Percentiles rank a stretch among this genome's conserved stretches.
phyloP scores from a whole-genome alignment of 495 filamentous ascomycete species.

The Stereocaulon alpinum region DNA sequence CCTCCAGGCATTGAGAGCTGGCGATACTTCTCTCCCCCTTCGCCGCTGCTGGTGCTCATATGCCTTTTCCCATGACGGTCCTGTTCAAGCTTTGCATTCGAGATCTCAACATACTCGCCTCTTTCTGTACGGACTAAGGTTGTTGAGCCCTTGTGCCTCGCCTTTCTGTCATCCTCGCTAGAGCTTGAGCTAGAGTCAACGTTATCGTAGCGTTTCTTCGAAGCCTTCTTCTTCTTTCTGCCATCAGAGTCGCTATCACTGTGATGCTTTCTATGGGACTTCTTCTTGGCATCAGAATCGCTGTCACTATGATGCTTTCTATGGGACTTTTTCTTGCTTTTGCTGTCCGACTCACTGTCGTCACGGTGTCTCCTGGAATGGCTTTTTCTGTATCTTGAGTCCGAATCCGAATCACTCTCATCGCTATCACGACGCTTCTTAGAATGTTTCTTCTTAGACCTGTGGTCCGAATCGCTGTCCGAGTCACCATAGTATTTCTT shows the following conservation, averaged over 20 bases:
- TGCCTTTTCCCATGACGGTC: constrained; percentile 35
- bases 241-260: too few relatives aligned
- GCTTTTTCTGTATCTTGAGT: constrained; percentile 13
- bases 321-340: constrained; percentile 17
- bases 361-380: constrained; percentile 10
- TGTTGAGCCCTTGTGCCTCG: constrained; percentile 11
- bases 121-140: constrained; percentile 12
- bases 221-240: constrained; percentile 15
- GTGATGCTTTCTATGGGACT: constrained; percentile 15
- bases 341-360: constrained; percentile 21
- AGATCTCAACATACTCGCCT: constrained; percentile 20
- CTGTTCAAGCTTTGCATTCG: constrained; percentile 22
- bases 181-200: constrained; percentile 20
- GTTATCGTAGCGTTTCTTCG: constrained; percentile 20
- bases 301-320: constrained; percentile 24
- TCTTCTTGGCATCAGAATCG: constrained; percentile 19
- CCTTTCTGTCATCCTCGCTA: constrained; percentile 19
- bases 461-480: constrained; percentile 20
- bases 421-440: constrained; percentile 21
- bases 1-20: constrained; percentile 26
- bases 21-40: constrained; percentile 23
- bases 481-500: constrained; percentile 18
- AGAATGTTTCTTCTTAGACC: constrained; percentile 21
- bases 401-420: constrained; percentile 20
- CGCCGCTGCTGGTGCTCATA: constrained; percentile 15